phyloP scores from a whole-genome alignment of 1,284 basidiomycete species.

The Ceratobasidium sp. region DNA sequence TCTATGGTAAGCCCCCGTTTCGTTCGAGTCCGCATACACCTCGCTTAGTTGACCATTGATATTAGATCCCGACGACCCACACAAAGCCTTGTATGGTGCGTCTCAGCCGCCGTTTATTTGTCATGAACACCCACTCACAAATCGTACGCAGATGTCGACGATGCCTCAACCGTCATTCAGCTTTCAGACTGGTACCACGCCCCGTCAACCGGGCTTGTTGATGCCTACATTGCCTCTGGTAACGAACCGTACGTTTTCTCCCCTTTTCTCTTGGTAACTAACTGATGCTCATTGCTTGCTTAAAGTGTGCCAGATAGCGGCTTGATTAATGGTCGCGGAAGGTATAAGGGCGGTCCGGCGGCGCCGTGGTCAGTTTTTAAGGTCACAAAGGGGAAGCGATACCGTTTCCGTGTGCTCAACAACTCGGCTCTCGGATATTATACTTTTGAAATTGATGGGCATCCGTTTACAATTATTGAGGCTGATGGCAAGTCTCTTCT shows the following conservation, averaged over 20 bases:
- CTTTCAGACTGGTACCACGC: constrained; percentile 63
- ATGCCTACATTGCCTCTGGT: not conserved
- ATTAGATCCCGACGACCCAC: constrained; percentile 36
- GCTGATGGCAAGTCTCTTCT: constrained; percentile 55
- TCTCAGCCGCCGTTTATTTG: not conserved
- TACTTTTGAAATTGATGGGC: constrained; percentile 52
- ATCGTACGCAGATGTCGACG: constrained; percentile 37
- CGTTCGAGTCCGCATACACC: not conserved
- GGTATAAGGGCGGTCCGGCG: constrained; percentile 59
- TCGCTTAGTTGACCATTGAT: not conserved
- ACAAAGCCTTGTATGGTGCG: constrained; percentile 27
- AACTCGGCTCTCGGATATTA: constrained; percentile 55
- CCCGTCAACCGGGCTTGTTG: constrained; percentile 49
- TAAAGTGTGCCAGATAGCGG: constrained; percentile 60
- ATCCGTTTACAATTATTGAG: constrained; percentile 55
- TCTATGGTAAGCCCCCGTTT: constrained; percentile 53
- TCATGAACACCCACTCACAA: not conserved
- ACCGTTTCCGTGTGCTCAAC: constrained; percentile 69
- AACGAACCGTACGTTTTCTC: constrained; percentile 44
- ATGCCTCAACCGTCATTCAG: constrained; percentile 57
- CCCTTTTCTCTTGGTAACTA: constrained; percentile 2
- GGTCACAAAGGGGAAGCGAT: constrained; percentile 58
- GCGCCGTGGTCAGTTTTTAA: constrained; percentile 57
- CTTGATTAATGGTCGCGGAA: constrained; percentile 67
- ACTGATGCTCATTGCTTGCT: constrained; percentile 51